Base-by-base conservation (phyloP, 2,329 filamentous ascomycete genomes). In the Exophiala sideris region DNA sequence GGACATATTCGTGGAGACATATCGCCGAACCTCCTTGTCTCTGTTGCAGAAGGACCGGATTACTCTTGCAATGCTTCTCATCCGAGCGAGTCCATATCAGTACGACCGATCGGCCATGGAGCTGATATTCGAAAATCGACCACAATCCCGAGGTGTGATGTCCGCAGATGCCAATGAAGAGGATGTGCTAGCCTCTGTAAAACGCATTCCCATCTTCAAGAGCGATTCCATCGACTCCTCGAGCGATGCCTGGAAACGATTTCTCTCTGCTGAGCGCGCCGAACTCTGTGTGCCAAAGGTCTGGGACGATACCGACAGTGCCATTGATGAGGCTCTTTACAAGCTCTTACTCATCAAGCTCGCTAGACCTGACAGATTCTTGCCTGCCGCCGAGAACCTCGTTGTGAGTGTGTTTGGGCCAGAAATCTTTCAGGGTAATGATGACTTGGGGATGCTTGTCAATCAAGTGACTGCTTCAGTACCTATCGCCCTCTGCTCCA, bases 61-160 rank as follows among this genome's bases (percentile, higher is more conserved):
- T 62, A 96, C 92, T 0, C 81, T 99, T 45, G 95, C 91, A 29
- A 92, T 99, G 82, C 83, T 99, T 48, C 84, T 99, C 41, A 91
- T 91, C 5, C 94, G 97, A 72, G 94, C 92, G 4, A 88, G 92
- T n/a, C 94, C 94, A 0, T 96, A 92, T 76, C 84, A 89, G 65
- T 96, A 97, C 88, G 90, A 99, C 70, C 94, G 91, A 77, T 79
- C 80, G 10, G 78, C 96, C 57, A 87, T 99, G 61, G 95, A 99
- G 65, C 79, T 84, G 32, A 86, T 99, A 39, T 80, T 99, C 3
- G 91, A 96, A 66, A 82, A 86, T 46, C 58, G 51, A n/a, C 50
- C 51, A 14, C 82, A 83, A 47, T 75, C 95, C 34, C 80, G 86
- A 59, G 90, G 88, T 54, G 81, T 82, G 39, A 92, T 96, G 69